Conservation (phyloP, 495 filamentous ascomycete genomes). For the Hypoxylon cercidicola region DNA sequence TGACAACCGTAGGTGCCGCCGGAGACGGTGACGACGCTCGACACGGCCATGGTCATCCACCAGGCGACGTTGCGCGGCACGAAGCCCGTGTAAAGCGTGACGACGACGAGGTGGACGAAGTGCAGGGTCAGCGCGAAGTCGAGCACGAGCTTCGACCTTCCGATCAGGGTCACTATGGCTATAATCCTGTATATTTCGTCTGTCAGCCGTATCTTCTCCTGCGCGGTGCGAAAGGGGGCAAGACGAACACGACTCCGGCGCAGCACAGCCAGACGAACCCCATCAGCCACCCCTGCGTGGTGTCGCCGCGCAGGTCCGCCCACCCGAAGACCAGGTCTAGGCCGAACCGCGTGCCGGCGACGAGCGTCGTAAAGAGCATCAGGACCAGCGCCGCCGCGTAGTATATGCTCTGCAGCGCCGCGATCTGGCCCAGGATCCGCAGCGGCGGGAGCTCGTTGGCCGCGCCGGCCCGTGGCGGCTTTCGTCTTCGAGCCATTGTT, state of each 20-base stretch:
- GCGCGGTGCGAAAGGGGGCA: slow-evolving; percentile 10
- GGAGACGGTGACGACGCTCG: slow-evolving; percentile 73
- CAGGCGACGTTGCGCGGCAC: slow-evolving; percentile 82
- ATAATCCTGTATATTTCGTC: slow-evolving; percentile 66
- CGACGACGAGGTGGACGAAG: slow-evolving; percentile 83
- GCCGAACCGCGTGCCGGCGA: slow-evolving; percentile 78
- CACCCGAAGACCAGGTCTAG: slow-evolving; percentile 81
- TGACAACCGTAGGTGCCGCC: slow-evolving; percentile 90
- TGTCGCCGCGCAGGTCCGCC: slow-evolving; percentile 86
- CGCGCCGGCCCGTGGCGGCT: slow-evolving; percentile 80
- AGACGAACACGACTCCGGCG: slow-evolving; percentile 77
- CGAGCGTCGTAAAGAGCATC: slow-evolving; percentile 87
- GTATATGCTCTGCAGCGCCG: slow-evolving; percentile 84
- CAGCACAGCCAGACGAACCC: slow-evolving; percentile 88
- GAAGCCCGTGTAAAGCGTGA: slow-evolving; percentile 76
- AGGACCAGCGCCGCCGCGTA: slow-evolving; percentile 79
- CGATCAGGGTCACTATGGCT: slow-evolving; percentile 80
- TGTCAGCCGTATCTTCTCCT: slow-evolving; percentile 1
- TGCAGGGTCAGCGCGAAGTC: slow-evolving; percentile 94
- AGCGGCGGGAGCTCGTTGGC: slow-evolving; percentile 84
- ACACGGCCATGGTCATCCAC: slow-evolving; percentile 83
- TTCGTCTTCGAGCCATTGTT: slow-evolving; percentile 77
- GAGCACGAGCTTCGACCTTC: slow-evolving; percentile 87
- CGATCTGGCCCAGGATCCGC: slow-evolving; percentile 87
- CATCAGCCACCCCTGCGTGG: slow-evolving; percentile 89